Percentiles rank a stretch among this genome's conserved stretches.
Conservation (phyloP, 176 grass and related monocot genomes). For the Triticum timopheevii region DNA sequence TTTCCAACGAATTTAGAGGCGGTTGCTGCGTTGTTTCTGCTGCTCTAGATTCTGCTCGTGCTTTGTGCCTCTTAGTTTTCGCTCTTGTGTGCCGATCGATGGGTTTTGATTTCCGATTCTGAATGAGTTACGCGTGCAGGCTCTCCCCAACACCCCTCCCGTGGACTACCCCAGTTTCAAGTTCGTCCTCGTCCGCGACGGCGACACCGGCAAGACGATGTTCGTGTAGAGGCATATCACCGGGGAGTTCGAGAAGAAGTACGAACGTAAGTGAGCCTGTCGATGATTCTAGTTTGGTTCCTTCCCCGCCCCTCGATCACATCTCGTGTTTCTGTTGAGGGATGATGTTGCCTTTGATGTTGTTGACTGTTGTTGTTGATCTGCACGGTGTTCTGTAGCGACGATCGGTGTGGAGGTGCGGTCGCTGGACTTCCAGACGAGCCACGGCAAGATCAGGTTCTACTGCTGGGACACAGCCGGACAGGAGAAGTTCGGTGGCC, state of each 20-base stretch:
- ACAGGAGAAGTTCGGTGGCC: constrained; percentile 49
- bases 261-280: constrained; percentile 47
- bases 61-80: not conserved
- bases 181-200: constrained; percentile 76
- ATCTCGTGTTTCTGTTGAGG: not conserved
- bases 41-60: not conserved
- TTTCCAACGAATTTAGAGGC: not conserved
- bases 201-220: constrained; percentile 79
- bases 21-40: not conserved
- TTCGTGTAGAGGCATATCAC: constrained; percentile 85
- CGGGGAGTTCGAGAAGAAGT: constrained; percentile 76
- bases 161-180: constrained; percentile 60
- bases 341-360: not conserved
- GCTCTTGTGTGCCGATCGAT: not conserved
- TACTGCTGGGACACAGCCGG: constrained; percentile 77
- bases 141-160: constrained; percentile 10
- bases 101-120: not conserved
- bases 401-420: constrained; percentile 79
- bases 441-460: constrained; percentile 56
- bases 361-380: not conserved
- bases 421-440: constrained; percentile 61
- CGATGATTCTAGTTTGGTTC: not conserved
- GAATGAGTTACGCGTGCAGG: not conserved
- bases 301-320: not conserved
- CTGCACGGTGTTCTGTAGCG: constrained; percentile 38